These are phyloP conservation scores for Dunaliella sp. DNA, from an alignment of 139 green algal genomes.

Conservation along the genomic window DNA sequence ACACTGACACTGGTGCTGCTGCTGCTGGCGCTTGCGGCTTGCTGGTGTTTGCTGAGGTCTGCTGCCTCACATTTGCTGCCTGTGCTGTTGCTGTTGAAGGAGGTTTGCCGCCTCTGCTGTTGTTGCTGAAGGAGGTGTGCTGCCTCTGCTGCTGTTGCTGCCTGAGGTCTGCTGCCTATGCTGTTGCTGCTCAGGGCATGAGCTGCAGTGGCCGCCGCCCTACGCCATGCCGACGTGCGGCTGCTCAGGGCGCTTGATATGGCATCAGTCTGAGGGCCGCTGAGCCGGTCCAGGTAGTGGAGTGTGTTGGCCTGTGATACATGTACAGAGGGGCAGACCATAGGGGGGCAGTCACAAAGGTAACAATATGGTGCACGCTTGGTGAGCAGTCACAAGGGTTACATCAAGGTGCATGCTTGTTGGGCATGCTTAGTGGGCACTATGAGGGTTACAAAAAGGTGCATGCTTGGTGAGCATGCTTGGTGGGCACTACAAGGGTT, in stretches of 20 bases:
- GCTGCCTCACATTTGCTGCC: too few relatives aligned
- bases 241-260: neutral
- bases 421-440: too few relatives aligned
- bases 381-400: too few relatives aligned
- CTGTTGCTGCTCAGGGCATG: neutral
- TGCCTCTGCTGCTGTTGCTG: neutral
- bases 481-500: too few relatives aligned
- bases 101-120: neutral
- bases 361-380: too few relatives aligned
- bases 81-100: neutral
- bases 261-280: neutral
- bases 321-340: too few relatives aligned
- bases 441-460: too few relatives aligned
- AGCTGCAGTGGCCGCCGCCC: neutral
- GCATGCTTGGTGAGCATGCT: too few relatives aligned
- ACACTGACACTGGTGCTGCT: neutral
- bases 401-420: too few relatives aligned
- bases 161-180: neutral
- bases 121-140: neutral
- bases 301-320: neutral
- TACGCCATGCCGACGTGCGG: neutral
- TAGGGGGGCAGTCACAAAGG: too few relatives aligned
- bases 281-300: neutral
- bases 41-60: neutral
- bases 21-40: neutral